Base-by-base conservation (phyloP, 2,329 filamentous ascomycete species). In the Neophaeococcomyces aloes region DNA sequence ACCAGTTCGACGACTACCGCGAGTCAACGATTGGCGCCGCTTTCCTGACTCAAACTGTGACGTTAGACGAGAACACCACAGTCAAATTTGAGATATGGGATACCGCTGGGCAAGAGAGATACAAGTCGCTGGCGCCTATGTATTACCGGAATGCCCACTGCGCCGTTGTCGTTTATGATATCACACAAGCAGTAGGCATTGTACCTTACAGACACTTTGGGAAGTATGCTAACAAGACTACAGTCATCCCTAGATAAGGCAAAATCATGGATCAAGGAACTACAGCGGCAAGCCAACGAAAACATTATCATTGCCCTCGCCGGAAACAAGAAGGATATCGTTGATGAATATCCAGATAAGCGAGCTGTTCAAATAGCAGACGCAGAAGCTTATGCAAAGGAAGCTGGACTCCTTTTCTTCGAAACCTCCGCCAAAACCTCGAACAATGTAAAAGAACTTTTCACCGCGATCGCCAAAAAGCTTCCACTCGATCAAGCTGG, bases 41-140 rank as follows among this genome's bases (percentile, higher is more conserved):
- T 56, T 98, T 98, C 75, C 78, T 98, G 56, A 98, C 91, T 59
- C 91, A 98, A 69, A 98, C 91, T 56, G 95, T 98, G 65, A 89
- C 89, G 46, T 83, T 98, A 66, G 89, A 96, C 65, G 91, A 96
- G 63, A 91, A 80, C 67, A 96, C 91, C 48, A 98, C 91, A 45
- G 89, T 98, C 68, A 98, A 98, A 74, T 98, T 98, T 61, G 91
- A 98, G 69, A 98, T 98, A 63, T 98, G 91, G 88, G 88, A 95
- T 68, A 98, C 91, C 7, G 91, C 91, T 51, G 91, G 91, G 52
- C 91, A 98, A 70, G 91, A 98, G 69, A 80, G 93, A 61, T 98
- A 96, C 77, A 96, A 96, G 75, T 96, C 91, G 10, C 75, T 98
- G 54, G 91, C 91, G 27, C 91, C 91, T 58, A 98, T 98, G 91